phyloP scores from a whole-genome alignment of 2,329 filamentous ascomycete genomes.

The Sporothrix pallida region DNA sequence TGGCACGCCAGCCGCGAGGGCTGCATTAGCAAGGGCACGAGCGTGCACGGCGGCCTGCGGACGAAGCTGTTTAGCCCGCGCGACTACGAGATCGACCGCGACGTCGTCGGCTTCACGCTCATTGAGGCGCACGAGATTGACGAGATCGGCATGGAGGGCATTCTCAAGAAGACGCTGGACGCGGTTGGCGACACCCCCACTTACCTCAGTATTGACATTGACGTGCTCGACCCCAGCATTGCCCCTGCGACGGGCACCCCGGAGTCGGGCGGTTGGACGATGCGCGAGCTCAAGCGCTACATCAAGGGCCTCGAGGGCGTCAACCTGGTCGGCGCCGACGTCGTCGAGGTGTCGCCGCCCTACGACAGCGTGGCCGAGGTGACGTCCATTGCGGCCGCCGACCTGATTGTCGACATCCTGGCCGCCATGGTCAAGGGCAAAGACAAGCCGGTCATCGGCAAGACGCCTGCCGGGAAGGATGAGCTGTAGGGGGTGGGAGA shows the following conservation, averaged over 20 bases:
- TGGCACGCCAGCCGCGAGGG: conserved; percentile 81
- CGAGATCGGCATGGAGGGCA: conserved; percentile 39
- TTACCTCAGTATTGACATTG: conserved; percentile 44
- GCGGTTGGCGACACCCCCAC: conserved; percentile 51
- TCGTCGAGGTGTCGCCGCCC: conserved; percentile 84
- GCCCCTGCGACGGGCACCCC: conserved; percentile 73
- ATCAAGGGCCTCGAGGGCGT: conserved; percentile 78
- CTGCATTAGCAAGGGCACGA: conserved; percentile 77
- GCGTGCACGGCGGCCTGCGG: conserved; percentile 41
- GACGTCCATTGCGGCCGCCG: conserved; percentile 33
- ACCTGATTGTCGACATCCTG: conserved; percentile 35
- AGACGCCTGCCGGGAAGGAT: conserved; percentile 19
- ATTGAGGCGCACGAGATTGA: conserved; percentile 69
- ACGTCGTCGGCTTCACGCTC: conserved; percentile 82
- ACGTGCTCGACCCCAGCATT: conserved; percentile 46
- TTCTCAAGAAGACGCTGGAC: conserved; percentile 29
- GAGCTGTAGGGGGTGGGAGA: conserved; percentile 20
- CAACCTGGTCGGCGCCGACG: conserved; percentile 85
- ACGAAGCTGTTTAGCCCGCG: conserved; percentile 29
- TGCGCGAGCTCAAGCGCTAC: conserved; percentile 81
- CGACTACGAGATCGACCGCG: conserved; percentile 73
- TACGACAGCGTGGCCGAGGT: conserved; percentile 64
- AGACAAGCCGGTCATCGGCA: background rate
- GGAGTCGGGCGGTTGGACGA: conserved; percentile 90
- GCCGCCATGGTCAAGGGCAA: conserved; percentile 33